Evolutionary conservation across 1,284 basidiomycete species (phyloP), one percentile per base, ranked within the genome.

Genomic region (Volvariella volvacea): DNA sequence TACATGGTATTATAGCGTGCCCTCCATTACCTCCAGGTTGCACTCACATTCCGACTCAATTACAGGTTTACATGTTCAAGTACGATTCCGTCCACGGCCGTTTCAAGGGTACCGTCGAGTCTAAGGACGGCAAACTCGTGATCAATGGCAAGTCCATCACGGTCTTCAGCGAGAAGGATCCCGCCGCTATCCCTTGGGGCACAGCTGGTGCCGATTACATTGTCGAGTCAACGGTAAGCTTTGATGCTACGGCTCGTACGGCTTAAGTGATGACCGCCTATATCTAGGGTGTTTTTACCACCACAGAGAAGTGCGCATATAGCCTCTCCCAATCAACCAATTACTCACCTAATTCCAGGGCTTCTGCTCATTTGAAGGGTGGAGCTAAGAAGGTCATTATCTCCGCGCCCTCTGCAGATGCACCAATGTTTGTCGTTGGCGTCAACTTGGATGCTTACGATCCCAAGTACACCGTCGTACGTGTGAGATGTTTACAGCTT

Each of bases 311-410:
- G 83, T 85, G 54, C 53, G 71, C 57, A 42, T 20, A 36, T 6
- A 36, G n/a, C 6, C 19, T 44, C 42, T 15, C 7, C 32, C 22
- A 21, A 34, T 17, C 20, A 20, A 19, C 41, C 22, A n/a, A 42
- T 43, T 39, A 41, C 49, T 50, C 20, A 43, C 46, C 40, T 6
- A 30, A 42, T 36, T 43, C 21, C 48, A 94, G 91, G 77, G 95
- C 96, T 49, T 77, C 77, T 45, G 84, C 83, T 56, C 95, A 99
- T 77, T 77, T 99, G 73, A 94, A 96, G 74, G 95, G 96, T 63
- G 96, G 96, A 67, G 95, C 96, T 66, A 98, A 99, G 86, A 99
- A 98, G 80, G 95, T 99, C 65, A 79, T 99, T 75, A 99, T 99
- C 80, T 97, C 95, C 55, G 96, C 95, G 46, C 95, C 95, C 58